Percentiles rank a stretch among this genome's conserved stretches.
Evolutionary conservation across 2,329 filamentous ascomycete species (phyloP).

Genomic region (Tympanopsis confertula): DNA sequence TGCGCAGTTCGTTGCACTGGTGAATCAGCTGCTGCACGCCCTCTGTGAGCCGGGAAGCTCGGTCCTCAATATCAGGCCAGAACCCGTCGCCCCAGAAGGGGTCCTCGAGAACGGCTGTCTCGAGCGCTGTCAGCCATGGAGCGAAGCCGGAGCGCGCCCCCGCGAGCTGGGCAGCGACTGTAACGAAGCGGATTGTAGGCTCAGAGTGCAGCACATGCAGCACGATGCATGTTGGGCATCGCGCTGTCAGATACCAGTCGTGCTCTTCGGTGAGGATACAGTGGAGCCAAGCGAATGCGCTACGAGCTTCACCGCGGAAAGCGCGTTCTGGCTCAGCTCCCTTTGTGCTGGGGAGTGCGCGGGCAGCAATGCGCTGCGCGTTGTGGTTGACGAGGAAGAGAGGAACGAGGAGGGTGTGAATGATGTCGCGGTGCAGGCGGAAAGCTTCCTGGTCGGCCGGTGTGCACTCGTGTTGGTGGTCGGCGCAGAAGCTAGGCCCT

Average conservation of each 20-base stretch:
- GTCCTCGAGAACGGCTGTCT: slow-evolving; percentile 24
- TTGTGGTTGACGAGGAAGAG: slow-evolving; percentile 41
- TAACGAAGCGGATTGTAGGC: slow-evolving; percentile 26
- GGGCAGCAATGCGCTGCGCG: slow-evolving; percentile 36
- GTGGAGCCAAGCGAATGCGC: slow-evolving; percentile 45
- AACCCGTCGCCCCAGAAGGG: slow-evolving; percentile 26
- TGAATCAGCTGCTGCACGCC: slow-evolving; percentile 22
- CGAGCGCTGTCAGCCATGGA: slow-evolving; percentile 23
- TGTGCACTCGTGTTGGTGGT: slow-evolving; percentile 19
- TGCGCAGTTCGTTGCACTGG: slow-evolving; percentile 22
- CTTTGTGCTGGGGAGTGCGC: slow-evolving; percentile 30
- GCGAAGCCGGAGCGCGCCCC: slow-evolving; percentile 17
- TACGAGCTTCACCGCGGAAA: slow-evolving; percentile 40
- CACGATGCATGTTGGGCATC: slow-evolving; percentile 36
- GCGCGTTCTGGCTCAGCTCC: slow-evolving; percentile 42
- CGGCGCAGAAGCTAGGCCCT: slow-evolving; percentile 27
- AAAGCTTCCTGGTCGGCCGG: slow-evolving; percentile 20
- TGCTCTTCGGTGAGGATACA: slow-evolving; percentile 44
- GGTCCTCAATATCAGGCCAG: slow-evolving; percentile 25
- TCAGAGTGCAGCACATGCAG: slow-evolving; percentile 27
- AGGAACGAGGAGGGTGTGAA: slow-evolving; percentile 46
- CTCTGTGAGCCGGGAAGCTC: slow-evolving; percentile 20
- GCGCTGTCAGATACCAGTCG: slow-evolving; percentile 42
- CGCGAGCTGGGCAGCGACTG: slow-evolving; percentile 25
- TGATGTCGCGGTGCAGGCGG: slow-evolving; percentile 43